Evolutionary conservation across 129 eudicot genomes (phyloP).

Genomic region (Artemisia annua): DNA sequence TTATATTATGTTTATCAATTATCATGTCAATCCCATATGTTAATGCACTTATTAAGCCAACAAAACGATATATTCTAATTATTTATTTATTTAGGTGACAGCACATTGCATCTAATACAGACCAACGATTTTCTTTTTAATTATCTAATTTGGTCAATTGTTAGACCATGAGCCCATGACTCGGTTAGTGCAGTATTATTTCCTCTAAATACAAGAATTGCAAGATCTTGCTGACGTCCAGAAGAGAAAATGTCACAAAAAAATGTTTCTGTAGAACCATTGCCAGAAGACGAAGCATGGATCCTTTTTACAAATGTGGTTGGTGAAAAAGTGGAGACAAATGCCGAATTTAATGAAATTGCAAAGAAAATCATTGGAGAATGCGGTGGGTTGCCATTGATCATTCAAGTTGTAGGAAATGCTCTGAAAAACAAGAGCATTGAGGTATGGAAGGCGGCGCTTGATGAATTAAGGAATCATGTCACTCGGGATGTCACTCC

Average conservation of each 20-base stretch:
- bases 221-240: conserved; percentile 29
- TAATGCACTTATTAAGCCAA: too few species aligned
- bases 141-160: too few species aligned
- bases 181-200: too few species aligned
- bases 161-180: too few species aligned
- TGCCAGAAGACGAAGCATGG: conserved; percentile 16
- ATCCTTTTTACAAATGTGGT: conserved; percentile 4
- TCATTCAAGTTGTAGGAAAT: neutral
- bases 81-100: too few species aligned
- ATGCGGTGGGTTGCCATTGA: neutral
- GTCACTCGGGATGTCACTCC: neutral
- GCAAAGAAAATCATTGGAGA: neutral
- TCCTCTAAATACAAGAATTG: neutral
- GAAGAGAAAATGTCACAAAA: conserved; percentile 4
- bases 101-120: too few species aligned
- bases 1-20: too few species aligned
- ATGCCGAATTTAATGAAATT: neutral
- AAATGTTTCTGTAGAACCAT: neutral
- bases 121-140: too few species aligned
- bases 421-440: neutral
- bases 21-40: too few species aligned
- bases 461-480: neutral
- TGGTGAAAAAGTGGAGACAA: conserved; percentile 1
- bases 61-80: too few species aligned
- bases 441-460: neutral